Evolutionary conservation across 2,329 filamentous ascomycete genomes (phyloP).

Genomic region (Lachnellula arida): DNA sequence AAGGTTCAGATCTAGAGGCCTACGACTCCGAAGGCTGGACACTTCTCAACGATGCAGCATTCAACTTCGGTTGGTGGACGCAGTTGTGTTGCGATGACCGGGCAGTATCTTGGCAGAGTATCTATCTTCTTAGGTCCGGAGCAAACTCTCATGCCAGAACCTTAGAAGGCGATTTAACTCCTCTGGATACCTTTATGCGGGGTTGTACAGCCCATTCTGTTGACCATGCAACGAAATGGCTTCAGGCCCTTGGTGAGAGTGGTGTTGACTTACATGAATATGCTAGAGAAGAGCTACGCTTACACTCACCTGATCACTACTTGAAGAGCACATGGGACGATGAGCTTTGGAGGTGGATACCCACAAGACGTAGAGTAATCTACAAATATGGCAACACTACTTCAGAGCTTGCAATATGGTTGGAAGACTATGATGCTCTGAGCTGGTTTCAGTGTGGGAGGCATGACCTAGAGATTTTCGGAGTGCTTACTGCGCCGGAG

Average conservation of each 20-base stretch:
- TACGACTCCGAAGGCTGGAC: constrained; percentile 12
- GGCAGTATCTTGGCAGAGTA: constrained; percentile 6
- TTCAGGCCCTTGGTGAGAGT: constrained; percentile 2
- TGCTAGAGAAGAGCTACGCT: constrained; percentile 1
- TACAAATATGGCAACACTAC: constrained; percentile 5
- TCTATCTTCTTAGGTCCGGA: constrained; percentile 9
- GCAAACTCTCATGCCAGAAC: constrained; percentile 7
- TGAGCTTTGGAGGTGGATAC: constrained; percentile 11
- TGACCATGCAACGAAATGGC: constrained; percentile 8
- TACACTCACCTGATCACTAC: constrained; percentile 4
- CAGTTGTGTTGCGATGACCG: background rate
- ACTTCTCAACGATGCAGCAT: constrained; percentile 8
- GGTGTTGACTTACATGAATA: constrained; percentile 11
- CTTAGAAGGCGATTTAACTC: constrained; percentile 1
- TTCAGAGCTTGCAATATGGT: constrained; percentile 8
- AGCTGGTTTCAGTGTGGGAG: constrained; percentile 11
- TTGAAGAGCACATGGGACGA: constrained; percentile 7
- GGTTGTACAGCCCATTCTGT: constrained; percentile 8
- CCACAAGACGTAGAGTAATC: constrained; percentile 7
- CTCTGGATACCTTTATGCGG: constrained; percentile 10
- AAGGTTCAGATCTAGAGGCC: background rate
- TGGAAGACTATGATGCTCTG: constrained; percentile 15
- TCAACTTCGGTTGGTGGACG: constrained; percentile 13
- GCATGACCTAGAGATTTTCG: constrained; percentile 9
- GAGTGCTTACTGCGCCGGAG: background rate